phyloP scores from a whole-genome alignment of 2,329 filamentous ascomycete genomes.

The Aspergillus ochraceus region DNA sequence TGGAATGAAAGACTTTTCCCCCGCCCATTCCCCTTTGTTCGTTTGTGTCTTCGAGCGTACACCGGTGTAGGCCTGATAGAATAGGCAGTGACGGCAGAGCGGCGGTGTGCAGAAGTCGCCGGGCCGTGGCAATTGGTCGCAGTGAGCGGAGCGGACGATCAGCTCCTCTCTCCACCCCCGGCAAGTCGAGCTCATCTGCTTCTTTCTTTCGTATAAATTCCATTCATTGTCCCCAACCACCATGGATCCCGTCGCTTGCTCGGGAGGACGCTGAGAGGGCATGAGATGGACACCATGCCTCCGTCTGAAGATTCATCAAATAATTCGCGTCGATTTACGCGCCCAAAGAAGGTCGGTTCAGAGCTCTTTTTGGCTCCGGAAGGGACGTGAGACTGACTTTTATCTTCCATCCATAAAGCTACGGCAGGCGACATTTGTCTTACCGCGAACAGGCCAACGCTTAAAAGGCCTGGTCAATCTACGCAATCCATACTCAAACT shows the following conservation, averaged over 20 bases:
- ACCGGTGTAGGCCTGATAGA: too few relatives aligned
- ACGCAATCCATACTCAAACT: constrained; percentile 51
- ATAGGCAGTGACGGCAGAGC: too few relatives aligned
- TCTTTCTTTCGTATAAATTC: neutral
- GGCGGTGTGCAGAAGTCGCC: neutral
- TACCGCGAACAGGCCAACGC: constrained; percentile 82
- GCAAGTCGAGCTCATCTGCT: neutral
- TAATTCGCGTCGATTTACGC: constrained; percentile 33
- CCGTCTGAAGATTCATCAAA: constrained; percentile 29
- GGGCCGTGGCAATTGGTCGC: neutral
- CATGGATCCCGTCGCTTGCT: neutral
- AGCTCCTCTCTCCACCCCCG: neutral
- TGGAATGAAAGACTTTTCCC: too few relatives aligned
- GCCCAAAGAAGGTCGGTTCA: constrained; percentile 32
- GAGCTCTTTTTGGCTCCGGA: constrained; percentile 1
- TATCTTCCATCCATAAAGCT: constrained; percentile 49
- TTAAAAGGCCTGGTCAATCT: constrained; percentile 78
- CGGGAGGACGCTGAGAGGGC: constrained; percentile 9
- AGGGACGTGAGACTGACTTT: neutral
- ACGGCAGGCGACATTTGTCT: constrained; percentile 81
- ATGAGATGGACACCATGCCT: constrained; percentile 29
- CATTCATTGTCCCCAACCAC: neutral
- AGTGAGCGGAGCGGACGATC: too few relatives aligned
- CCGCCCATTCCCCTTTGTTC: too few relatives aligned
- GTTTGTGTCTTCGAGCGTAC: too few relatives aligned